Conservation (phyloP, 371 early-diverging fungal species). For the Funneliformis caledonium region DNA sequence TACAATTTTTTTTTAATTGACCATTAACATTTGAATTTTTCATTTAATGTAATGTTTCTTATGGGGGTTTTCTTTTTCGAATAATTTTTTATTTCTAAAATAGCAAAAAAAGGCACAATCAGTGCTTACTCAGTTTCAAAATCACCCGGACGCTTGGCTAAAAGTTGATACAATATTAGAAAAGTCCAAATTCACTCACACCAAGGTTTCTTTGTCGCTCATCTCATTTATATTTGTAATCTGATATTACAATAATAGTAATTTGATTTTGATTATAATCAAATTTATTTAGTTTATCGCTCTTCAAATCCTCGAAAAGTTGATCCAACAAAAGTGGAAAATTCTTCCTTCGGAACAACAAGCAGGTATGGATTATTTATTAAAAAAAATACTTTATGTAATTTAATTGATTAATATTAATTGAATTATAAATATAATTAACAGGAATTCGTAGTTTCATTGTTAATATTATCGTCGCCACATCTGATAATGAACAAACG, state of each 20-base stretch:
- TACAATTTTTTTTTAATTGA: neutral
- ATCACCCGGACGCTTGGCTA: conserved; percentile 97
- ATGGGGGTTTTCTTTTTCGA: neutral
- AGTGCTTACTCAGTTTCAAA: conserved; percentile 80
- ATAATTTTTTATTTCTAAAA: neutral
- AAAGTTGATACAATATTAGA: conserved; percentile 95
- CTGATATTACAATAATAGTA: neutral
- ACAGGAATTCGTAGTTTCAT: conserved; percentile 93
- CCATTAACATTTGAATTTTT: conserved; percentile 10
- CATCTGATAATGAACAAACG: conserved; percentile 81
- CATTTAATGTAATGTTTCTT: neutral
- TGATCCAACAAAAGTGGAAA: conserved; percentile 98
- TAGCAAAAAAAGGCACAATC: conserved; percentile 36
- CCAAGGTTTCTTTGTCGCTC: conserved; percentile 80
- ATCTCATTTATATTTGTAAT: too few species aligned
- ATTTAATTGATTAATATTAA: neutral
- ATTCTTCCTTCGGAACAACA: conserved; percentile 89
- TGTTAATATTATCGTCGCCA: conserved; percentile 86
- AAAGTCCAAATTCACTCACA: conserved; percentile 76
- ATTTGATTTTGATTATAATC: conserved; percentile 5
- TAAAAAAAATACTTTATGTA: neutral
- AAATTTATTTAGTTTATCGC: conserved; percentile 84
- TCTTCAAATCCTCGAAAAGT: conserved; percentile 94
- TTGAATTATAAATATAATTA: neutral
- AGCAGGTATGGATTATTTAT: conserved; percentile 65